Conservation (phyloP, 148 eudicot genomes). For the Mesembryanthemum crystallinum region DNA sequence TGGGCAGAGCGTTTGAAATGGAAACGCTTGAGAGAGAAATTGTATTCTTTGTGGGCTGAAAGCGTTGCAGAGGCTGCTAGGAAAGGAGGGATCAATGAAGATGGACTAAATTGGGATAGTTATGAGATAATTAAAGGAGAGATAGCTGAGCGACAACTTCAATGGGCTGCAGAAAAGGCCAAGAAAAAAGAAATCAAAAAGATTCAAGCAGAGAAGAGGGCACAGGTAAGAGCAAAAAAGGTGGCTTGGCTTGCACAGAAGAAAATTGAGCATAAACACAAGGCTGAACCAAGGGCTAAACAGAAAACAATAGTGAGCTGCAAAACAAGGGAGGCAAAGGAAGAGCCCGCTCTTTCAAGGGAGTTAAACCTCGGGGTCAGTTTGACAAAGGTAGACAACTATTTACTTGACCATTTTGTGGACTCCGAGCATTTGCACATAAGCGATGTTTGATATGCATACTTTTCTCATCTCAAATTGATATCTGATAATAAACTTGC, state of each 20-base stretch:
- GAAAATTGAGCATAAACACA: conserved; percentile 20
- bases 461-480: not conserved
- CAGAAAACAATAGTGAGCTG: conserved; percentile 23
- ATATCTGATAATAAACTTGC: conserved; percentile 14
- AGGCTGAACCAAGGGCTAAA: conserved; percentile 18
- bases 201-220: conserved; percentile 37
- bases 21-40: conserved; percentile 60
- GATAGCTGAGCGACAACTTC: conserved; percentile 41
- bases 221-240: conserved; percentile 39
- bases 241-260: conserved; percentile 31
- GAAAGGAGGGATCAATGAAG: conserved; percentile 57
- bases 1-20: conserved; percentile 67
- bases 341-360: conserved; percentile 30
- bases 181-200: conserved; percentile 45
- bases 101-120: conserved; percentile 81
- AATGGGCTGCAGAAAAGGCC: conserved; percentile 42
- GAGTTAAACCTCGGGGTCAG: conserved; percentile 47
- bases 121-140: conserved; percentile 55
- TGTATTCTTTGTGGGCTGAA: conserved; percentile 63
- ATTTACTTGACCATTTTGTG: not conserved
- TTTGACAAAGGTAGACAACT: conserved; percentile 53
- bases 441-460: not conserved
- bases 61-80: conserved; percentile 78
- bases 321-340: conserved; percentile 29
- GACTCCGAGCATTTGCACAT: not conserved